Evolutionary conservation across 2,329 filamentous ascomycete species (phyloP), one percentile per base, ranked within the genome.

Genomic region (Aspergillus sp.): DNA sequence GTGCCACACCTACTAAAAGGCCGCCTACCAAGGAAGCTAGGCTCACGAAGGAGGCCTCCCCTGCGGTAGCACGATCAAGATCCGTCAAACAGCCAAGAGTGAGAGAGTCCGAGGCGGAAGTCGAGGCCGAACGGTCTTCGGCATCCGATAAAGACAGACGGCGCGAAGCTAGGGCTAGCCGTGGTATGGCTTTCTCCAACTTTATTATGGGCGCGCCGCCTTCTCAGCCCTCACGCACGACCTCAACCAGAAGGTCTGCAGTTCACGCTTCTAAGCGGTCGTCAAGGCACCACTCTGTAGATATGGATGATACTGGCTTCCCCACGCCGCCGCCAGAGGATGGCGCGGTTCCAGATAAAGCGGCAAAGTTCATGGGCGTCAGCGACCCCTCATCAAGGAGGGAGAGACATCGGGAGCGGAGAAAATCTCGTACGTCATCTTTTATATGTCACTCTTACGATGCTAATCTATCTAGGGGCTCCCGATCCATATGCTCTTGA

Each of bases 261-360:
- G 82, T 82, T 60, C 82, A 82, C 56, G 87, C 82, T 62, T 82
- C 87, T 5, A 83, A 82, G 57, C 72, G 77, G 5, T 72, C 71
- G 57, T 89, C 91, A 57, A 85, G 90, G 59, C 88, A 89, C 43
- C 83, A 88, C 64, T 90, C 91, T 0, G 77, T 90, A 17, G 90
- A 92, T 57, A 84, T 88, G 64, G 81, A 84, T 45, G 77, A 81
- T 30, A 82, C 82, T 64, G 90, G 87, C 7, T 80, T 93, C 63
- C 83, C 86, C 50, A 91, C 91, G 22, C 91, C 91, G 3, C 90
- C 91, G 8, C 87, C 89, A 2, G 91, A 93, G 31, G 86, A 90
- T 34, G 79, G 83, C 3, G 85, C 86, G 55, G 84, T 92, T 72
- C 84, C 89, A 7, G 84, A 87, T 50, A 96, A 96, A 76, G 92